Base-by-base conservation (phyloP, 768 basidiomycete species). In the Mycena indigotica region DNA sequence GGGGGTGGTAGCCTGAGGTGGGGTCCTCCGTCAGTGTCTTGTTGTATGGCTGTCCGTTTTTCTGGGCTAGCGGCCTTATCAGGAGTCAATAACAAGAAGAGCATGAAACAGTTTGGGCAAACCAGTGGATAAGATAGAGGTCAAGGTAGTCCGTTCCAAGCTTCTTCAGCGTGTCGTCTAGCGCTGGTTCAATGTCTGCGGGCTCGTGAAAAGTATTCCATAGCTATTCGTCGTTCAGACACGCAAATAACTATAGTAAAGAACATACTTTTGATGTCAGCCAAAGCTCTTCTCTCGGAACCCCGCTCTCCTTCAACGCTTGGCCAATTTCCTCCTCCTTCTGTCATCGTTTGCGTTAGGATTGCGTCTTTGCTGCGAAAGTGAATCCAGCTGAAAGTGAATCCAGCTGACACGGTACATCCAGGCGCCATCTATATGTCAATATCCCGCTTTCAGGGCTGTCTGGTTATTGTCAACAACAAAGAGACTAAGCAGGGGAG, bases 51-150 rank as follows among this genome's bases (percentile, higher is more conserved):
- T 75, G 73, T 10, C 75, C 78, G 28, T 77, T 81, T 55, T 84
- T 82, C 62, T 83, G 83, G 65, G 87, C 88, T n/a, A 88, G 71
- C 0, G 87, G 88, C 86, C 86, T 87, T 19, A n/a, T n/a, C n/a
- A n/a, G n/a, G n/a, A n/a, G n/a, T n/a, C n/a, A n/a, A n/a, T n/a
- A n/a, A n/a, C n/a, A n/a, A n/a, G n/a, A n/a, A n/a, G n/a, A n/a
- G n/a, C n/a, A n/a, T n/a, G n/a, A 39, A 28, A 41, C 56, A 53
- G 52, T 50, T 54, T 17, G 32, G 15, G 63, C 73, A 16, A 65
- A 87, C 89, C 89, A 93, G 66, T 91, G 89, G 58, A 92, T 88
- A 50, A 94, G 73, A 67, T 92, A 93, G 48, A 93, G 69, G 69
- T 93, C 91, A 50, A 94, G 77, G 69, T 92, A 91, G 39, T 86